Percentiles rank a stretch among this genome's conserved stretches.
Conservation (phyloP, 768 basidiomycete genomes). For the Candolleomyces efflorescens region DNA sequence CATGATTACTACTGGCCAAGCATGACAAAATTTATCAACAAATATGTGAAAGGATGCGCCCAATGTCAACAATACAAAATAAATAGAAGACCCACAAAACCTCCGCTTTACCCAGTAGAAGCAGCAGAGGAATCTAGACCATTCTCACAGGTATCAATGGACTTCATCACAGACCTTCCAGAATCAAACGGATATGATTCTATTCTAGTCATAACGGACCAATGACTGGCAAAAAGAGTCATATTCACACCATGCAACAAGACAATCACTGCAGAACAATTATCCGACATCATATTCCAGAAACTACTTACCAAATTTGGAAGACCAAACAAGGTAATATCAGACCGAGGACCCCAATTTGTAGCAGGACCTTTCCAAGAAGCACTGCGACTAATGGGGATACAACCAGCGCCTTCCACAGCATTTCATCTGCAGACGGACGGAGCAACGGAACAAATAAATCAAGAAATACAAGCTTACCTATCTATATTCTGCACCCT, state of each 20-base stretch:
- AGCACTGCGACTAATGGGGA: conserved; percentile 9
- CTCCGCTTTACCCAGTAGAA: not conserved
- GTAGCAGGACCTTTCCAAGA: conserved; percentile 9
- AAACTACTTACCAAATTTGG: not conserved
- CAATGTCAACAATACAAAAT: not conserved
- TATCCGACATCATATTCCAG: not conserved
- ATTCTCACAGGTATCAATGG: conserved; percentile 10
- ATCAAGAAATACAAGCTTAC: conserved; percentile 11
- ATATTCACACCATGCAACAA: conserved; percentile 16
- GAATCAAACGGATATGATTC: conserved; percentile 10
- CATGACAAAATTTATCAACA: not conserved
- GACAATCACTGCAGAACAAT: conserved; percentile 1
- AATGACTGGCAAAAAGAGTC: conserved; percentile 22
- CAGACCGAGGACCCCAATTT: conserved; percentile 16
- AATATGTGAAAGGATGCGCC: not conserved
- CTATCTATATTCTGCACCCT: not conserved
- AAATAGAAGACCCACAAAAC: not conserved
- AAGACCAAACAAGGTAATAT: conserved; percentile 11
- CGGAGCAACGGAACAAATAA: conserved; percentile 1
- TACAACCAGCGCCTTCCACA: conserved; percentile 10
- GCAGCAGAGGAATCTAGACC: not conserved
- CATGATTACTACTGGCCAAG: conserved; percentile 2
- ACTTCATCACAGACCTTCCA: conserved; percentile 17
- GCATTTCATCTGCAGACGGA: conserved; percentile 12
- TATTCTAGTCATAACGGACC: conserved; percentile 23